Base-by-base conservation (phyloP, 306 rosid genomes). In the Inga oerstediana region DNA sequence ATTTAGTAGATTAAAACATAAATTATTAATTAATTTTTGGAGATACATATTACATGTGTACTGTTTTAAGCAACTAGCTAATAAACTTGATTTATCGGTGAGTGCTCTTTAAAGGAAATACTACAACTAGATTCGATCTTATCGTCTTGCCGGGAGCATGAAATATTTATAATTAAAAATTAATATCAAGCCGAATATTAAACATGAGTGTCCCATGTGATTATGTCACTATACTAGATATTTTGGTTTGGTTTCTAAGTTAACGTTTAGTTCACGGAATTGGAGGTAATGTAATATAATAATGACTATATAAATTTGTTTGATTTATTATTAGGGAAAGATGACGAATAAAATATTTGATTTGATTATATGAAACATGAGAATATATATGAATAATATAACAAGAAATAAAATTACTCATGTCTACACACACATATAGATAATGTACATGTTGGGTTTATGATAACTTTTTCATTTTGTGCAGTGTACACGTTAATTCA, bases 71-170 rank as follows among this genome's bases (percentile, higher is more conserved):
- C 44, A 67, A 67, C 13, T 35, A 67, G 13, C 22, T 16, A 17
- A 17, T 67, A 34, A 3, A 16, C 46, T 16, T 67, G 24, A 17
- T 67, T 34, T 15, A 67, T 67, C 35, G 35, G 72, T 17, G 10
- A 67, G 8, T 17, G 24, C 3, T 39, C 14, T 8, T 68, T 35
- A 19, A 8, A 10, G 24, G 46, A 19, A 34, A 41, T 58, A 22
- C 11, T 58, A 35, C 68, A 64, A 11, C 27, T 17, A 68, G 74
- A 68, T 68, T 68, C 74, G 74, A 19, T 68, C 74, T 68, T 68
- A 39, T 68, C 74, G 74, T n/a, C 48, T 15, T 68, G 49, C 27
- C 16, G 9, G 15, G 10, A 39, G 72, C 24, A 35, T 37, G 49
- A 68, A 68, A 39, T 68, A 68, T 68, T 68, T 54, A 19, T 54